Evolutionary conservation across 2,329 filamentous ascomycete genomes (phyloP), one percentile per base, ranked within the genome.

Genomic region (Ascochyta koolunga): DNA sequence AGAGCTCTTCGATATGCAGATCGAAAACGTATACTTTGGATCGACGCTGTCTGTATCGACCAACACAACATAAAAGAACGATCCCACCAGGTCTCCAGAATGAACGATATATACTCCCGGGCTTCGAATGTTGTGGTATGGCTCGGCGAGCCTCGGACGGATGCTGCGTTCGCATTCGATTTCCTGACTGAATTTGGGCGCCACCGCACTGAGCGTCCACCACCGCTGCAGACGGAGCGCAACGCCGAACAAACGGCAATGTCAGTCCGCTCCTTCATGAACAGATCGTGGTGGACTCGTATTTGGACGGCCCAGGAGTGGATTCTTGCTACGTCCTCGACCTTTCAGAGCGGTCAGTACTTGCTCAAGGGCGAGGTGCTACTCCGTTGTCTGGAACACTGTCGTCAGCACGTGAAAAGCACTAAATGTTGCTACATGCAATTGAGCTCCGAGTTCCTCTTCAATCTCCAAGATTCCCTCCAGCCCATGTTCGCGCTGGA

Each of bases 31-130:
- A n/a, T 40, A 13, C 19, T 60, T 3, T 60, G 58, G 54, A 41
- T 60, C 0, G 58, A 60, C 27, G 58, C 54, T 3, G 21, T 60
- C 11, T 60, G 50, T 11, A 60, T 60, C 22, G 44, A 60, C 29
- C 58, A 60, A 27, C 35, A 53, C 25, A 54, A 48, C n/a, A 13
- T 43, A 9, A 32, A 25, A 5, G 50, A 54, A 16, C 50, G 50
- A 7, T 47, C 38, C 19, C 50, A 54, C 35, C 50, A 54, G 16
- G 50, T 54, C 15, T 48, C 43, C 22, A 19, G 39, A 5, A 54
- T 54, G 50, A 48, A 48, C 19, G 44, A 54, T 13, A 54, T 54
- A 13, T 54, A 54, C 35, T 54, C 44, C 1, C 19, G 36, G 9
- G 50, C 44, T 10, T 29, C 37, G 9, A 47, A 39, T 21, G 50